phyloP scores from a whole-genome alignment of 257 asterid species.

The Solanum bulbocastanum region DNA sequence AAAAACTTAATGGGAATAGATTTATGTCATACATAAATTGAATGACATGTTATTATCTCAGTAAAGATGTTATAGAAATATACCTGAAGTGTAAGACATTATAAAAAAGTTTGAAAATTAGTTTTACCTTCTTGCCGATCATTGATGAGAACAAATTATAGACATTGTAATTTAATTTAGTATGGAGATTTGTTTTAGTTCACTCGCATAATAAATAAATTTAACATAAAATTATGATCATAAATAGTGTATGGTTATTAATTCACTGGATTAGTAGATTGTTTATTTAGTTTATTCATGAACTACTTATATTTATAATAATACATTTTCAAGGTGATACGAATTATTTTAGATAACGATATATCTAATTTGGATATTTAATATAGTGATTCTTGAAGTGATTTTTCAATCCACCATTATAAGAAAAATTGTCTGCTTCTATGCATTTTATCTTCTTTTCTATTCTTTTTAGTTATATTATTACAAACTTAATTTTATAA shows the following conservation, averaged over 20 bases:
- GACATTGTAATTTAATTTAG: too few species aligned
- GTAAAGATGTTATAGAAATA: background rate
- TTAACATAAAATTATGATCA: background rate
- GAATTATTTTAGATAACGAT: background rate
- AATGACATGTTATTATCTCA: background rate
- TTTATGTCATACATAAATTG: background rate
- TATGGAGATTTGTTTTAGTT: background rate
- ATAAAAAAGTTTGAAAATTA: background rate
- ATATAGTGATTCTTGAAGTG: too few species aligned
- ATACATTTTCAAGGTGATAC: background rate
- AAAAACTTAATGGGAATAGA: background rate
- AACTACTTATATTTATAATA: too few species aligned
- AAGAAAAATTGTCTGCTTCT: background rate
- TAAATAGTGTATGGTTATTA: background rate
- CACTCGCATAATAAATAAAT: background rate
- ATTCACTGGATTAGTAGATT: background rate
- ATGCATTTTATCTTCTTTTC: background rate
- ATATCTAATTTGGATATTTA: too few species aligned
- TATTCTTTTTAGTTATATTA: background rate
- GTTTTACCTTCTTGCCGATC: background rate
- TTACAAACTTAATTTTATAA: too few species aligned
- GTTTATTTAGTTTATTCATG: background rate
- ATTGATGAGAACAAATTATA: background rate
- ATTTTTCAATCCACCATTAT: too few species aligned
- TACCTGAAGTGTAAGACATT: background rate